phyloP scores from a whole-genome alignment of 2,329 filamentous ascomycete genomes.

The Aspergillus viridinutans region DNA sequence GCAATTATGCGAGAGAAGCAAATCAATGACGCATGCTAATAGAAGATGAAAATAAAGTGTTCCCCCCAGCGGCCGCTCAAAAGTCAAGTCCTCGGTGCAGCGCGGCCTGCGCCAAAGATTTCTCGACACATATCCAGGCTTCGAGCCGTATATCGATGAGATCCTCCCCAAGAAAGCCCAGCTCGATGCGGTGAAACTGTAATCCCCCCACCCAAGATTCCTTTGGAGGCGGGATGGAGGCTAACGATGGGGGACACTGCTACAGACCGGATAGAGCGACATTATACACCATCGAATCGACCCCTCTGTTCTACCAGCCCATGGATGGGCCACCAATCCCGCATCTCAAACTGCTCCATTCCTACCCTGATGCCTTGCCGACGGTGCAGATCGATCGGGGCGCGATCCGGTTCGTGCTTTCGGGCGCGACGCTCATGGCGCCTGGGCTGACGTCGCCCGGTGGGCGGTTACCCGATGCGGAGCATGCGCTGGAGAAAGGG shows the following conservation, averaged over 20 bases:
- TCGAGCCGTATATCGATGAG: slow-evolving; percentile 85
- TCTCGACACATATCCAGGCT: slow-evolving; percentile 76
- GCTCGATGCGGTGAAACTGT: slow-evolving; percentile 84
- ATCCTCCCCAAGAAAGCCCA: slow-evolving; percentile 93
- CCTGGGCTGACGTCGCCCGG: slow-evolving; percentile 83
- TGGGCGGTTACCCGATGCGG: slow-evolving; percentile 66
- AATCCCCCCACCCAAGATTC: too few relatives aligned
- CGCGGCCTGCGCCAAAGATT: slow-evolving; percentile 79
- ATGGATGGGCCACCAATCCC: slow-evolving; percentile 73
- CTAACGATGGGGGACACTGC: slow-evolving; percentile 1
- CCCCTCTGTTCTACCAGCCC: slow-evolving; percentile 89
- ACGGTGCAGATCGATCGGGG: slow-evolving; percentile 88
- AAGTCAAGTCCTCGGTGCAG: slow-evolving; percentile 96
- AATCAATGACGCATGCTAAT: slow-evolving; percentile 12
- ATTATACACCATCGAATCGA: slow-evolving; percentile 75
- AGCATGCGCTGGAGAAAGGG: slow-evolving; percentile 67
- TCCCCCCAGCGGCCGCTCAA: slow-evolving; percentile 75
- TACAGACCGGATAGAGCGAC: slow-evolving; percentile 74
- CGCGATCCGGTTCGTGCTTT: slow-evolving; percentile 93
- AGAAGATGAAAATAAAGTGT: slow-evolving; percentile 51
- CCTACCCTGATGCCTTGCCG: slow-evolving; percentile 79
- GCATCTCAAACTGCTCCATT: slow-evolving; percentile 83
- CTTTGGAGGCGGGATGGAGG: neutral
- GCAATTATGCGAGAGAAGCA: slow-evolving; percentile 1
- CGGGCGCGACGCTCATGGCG: slow-evolving; percentile 91